Conservation (phyloP, 1,284 basidiomycete species). For the Hymenochaete sp. region DNA sequence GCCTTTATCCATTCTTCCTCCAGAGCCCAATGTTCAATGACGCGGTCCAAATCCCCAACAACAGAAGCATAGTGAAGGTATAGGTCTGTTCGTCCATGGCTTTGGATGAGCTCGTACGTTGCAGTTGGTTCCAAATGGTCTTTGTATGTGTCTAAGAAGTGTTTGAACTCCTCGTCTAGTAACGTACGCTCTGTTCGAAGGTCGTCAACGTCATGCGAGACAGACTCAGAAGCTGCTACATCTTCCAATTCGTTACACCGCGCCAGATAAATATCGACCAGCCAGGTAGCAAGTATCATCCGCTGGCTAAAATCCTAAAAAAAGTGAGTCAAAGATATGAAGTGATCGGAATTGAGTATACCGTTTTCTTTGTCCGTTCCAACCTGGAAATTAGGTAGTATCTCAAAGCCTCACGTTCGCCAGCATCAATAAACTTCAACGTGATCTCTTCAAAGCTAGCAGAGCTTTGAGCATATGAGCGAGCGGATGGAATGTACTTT, state of each 20-base stretch:
- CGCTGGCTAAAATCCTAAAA: constrained; percentile 81
- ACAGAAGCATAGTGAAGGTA: constrained; percentile 84
- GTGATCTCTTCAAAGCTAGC: constrained; percentile 89
- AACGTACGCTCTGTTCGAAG: constrained; percentile 74
- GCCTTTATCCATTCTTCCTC: constrained; percentile 91
- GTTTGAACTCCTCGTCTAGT: constrained; percentile 85
- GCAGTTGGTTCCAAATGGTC: constrained; percentile 77
- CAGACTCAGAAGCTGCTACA: constrained; percentile 73
- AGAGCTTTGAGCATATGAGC: constrained; percentile 84
- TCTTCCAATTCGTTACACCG: constrained; percentile 97
- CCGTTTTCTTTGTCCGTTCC: constrained; percentile 72
- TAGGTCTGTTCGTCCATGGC: constrained; percentile 89
- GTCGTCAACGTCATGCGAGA: constrained; percentile 82
- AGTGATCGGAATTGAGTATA: constrained; percentile 25
- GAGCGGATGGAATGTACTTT: constrained; percentile 85
- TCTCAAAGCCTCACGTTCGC: constrained; percentile 87
- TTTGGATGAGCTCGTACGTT: constrained; percentile 87
- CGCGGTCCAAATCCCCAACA: constrained; percentile 75
- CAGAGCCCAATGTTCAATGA: constrained; percentile 88
- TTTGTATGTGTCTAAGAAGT: constrained; percentile 91
- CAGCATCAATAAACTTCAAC: constrained; percentile 82
- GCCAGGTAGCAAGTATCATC: constrained; percentile 98
- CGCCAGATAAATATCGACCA: constrained; percentile 93
- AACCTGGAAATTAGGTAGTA: constrained; percentile 86
- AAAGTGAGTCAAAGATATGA: neutral